Percentiles rank a stretch among this genome's conserved stretches.
phyloP scores from a whole-genome alignment of 768 basidiomycete species.

The Ephemerocybe angulata region DNA sequence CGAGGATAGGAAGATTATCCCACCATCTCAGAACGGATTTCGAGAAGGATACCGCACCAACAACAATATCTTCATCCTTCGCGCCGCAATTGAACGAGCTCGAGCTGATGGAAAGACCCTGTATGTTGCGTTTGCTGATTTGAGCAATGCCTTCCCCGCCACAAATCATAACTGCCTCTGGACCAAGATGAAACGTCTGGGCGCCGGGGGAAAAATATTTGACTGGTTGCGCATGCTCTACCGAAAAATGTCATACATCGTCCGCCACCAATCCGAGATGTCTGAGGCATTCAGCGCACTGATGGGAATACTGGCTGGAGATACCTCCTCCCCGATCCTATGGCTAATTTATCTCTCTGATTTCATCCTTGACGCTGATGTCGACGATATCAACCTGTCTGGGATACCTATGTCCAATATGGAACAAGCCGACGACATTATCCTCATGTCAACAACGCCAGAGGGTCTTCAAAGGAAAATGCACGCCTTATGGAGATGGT shows the following conservation, averaged over 20 bases:
- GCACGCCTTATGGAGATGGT: too few species aligned
- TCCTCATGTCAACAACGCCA: too few species aligned
- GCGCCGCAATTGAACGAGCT: conserved; percentile 19
- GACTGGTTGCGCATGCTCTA: conserved; percentile 27
- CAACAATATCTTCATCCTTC: conserved; percentile 18
- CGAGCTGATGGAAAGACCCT: conserved; percentile 14
- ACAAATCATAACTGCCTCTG: conserved; percentile 28
- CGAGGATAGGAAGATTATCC: too few species aligned
- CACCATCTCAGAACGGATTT: conserved; percentile 18
- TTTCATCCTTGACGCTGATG: too few species aligned
- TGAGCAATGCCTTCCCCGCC: conserved; percentile 34
- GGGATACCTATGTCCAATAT: too few species aligned
- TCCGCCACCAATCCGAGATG: conserved; percentile 11
- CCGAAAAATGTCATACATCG: conserved; percentile 18
- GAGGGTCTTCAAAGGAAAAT: too few species aligned
- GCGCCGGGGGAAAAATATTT: conserved; percentile 23
- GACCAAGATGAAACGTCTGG: conserved; percentile 21
- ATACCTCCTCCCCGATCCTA: conserved; percentile 21
- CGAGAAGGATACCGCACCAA: conserved; percentile 12
- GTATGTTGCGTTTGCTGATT: conserved; percentile 19
- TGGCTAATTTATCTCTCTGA: conserved; percentile 27
- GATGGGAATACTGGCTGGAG: too few species aligned
- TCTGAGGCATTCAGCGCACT: conserved; percentile 17
- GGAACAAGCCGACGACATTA: too few species aligned
- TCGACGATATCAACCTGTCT: too few species aligned